These are phyloP conservation scores for Delitschia confertaspora DNA, from an alignment of 495 filamentous ascomycete species.

Conservation along the genomic window DNA sequence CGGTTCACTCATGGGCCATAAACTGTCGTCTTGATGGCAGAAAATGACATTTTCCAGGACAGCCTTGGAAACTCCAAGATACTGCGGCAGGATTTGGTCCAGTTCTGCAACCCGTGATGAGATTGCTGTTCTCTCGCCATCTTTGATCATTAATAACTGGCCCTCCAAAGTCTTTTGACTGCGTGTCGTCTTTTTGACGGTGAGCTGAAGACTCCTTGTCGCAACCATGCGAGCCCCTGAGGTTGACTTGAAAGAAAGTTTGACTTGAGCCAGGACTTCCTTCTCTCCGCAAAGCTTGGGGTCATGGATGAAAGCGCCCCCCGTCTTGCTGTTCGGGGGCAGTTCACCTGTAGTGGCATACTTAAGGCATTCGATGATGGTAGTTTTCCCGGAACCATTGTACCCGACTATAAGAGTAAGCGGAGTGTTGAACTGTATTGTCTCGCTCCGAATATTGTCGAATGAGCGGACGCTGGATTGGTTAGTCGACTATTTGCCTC, in stretches of 20 bases:
- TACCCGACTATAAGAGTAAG: constrained; percentile 92
- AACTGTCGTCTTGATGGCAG: constrained; percentile 94
- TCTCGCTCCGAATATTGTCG: constrained; percentile 63
- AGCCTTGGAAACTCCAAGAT: constrained; percentile 82
- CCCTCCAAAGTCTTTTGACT: constrained; percentile 73
- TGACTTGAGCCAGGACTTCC: constrained; percentile 84
- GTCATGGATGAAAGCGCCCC: constrained; percentile 94
- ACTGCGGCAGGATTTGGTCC: constrained; percentile 72
- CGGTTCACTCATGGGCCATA: constrained; percentile 96
- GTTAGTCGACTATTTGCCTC: constrained; percentile 5
- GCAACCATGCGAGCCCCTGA: constrained; percentile 68
- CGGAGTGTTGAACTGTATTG: constrained; percentile 82
- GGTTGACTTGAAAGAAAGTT: constrained; percentile 71
- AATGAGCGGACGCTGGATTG: constrained; percentile 74
- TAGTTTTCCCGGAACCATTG: constrained; percentile 97
- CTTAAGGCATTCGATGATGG: constrained; percentile 98
- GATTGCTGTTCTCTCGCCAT: constrained; percentile 69
- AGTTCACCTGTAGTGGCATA: constrained; percentile 94
- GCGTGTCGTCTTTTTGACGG: constrained; percentile 68
- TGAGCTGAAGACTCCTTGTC: constrained; percentile 73
- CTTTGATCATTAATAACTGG: constrained; percentile 58
- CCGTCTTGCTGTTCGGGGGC: constrained; percentile 78
- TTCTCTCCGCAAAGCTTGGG: constrained; percentile 85
- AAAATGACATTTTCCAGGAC: constrained; percentile 93
- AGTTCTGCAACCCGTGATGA: constrained; percentile 73